These are phyloP conservation scores for Adiantum capillusveneris DNA, from an alignment of 75 land plant species.

Conservation along the genomic window DNA sequence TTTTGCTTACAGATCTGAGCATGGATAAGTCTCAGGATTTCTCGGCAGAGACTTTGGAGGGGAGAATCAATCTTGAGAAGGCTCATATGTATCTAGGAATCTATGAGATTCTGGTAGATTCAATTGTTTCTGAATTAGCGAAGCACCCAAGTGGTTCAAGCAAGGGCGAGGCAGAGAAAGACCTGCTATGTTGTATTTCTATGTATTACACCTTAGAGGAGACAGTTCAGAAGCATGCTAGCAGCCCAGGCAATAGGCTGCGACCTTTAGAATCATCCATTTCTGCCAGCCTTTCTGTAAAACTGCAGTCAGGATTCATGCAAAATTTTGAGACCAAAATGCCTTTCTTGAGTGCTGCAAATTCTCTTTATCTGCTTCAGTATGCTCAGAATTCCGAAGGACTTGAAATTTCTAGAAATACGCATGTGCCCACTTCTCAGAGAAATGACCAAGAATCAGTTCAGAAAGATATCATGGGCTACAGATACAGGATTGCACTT, in stretches of 20 bases:
- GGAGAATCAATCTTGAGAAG: slow-evolving; percentile 29
- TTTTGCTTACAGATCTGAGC: slow-evolving; percentile 26
- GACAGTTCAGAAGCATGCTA: slow-evolving; percentile 8
- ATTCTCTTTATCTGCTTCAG: slow-evolving; percentile 45
- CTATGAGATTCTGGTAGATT: slow-evolving; percentile 63
- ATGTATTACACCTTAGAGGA: slow-evolving; percentile 43
- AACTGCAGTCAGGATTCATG: not conserved
- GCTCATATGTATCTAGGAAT: slow-evolving; percentile 51
- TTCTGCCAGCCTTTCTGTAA: not conserved
- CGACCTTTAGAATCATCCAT: not conserved
- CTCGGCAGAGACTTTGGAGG: slow-evolving; percentile 26
- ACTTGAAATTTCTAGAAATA: slow-evolving; percentile 3
- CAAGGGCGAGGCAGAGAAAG: slow-evolving; percentile 37
- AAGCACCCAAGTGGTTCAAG: slow-evolving; percentile 22
- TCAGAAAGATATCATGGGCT: slow-evolving; percentile 7
- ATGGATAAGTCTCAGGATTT: slow-evolving; percentile 31
- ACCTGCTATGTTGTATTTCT: slow-evolving; percentile 33
- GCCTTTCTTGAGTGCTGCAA: slow-evolving; percentile 48
- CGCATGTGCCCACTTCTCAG: slow-evolving; percentile 18
- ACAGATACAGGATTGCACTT: slow-evolving; percentile 22
- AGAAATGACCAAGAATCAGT: slow-evolving; percentile 21
- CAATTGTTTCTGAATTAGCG: slow-evolving; percentile 39
- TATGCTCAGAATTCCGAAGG: slow-evolving; percentile 16
- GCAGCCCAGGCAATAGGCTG: slow-evolving; percentile 1
- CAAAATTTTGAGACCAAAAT: slow-evolving; percentile 14